Evolutionary conservation across 2,329 filamentous ascomycete species (phyloP).

Genomic region (Diaporthe destruens): DNA sequence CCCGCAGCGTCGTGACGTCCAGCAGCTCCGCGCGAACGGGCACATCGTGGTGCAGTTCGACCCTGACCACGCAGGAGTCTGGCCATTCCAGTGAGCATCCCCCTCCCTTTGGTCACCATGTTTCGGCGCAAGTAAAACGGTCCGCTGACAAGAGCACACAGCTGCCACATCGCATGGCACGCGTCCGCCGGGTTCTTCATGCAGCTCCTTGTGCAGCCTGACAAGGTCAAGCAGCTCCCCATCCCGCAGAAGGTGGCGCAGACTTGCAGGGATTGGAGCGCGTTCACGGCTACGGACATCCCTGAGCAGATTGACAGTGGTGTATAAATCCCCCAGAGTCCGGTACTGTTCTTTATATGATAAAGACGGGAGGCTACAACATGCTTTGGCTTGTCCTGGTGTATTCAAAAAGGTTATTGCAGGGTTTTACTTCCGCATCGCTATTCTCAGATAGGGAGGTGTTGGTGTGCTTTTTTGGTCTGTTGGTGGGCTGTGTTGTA

Average conservation of each 20-base stretch:
- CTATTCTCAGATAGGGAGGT: not conserved
- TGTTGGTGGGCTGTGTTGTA: not conserved
- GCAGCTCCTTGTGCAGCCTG: constrained; percentile 62
- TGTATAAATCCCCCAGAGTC: constrained; percentile 49
- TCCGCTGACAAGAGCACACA: constrained; percentile 44
- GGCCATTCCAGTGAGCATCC: constrained; percentile 36
- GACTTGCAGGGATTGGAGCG: constrained; percentile 66
- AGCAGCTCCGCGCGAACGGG: constrained; percentile 58
- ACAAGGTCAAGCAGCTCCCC: constrained; percentile 53
- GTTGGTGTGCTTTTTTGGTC: not conserved
- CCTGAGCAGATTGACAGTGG: constrained; percentile 68
- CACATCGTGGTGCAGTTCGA: constrained; percentile 66
- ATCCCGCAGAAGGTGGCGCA: constrained; percentile 63
- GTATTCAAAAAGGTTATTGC: not conserved
- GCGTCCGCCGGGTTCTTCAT: constrained; percentile 64
- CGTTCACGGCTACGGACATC: constrained; percentile 61
- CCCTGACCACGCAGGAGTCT: constrained; percentile 58
- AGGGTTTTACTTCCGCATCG: not conserved
- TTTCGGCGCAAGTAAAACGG: constrained; percentile 28
- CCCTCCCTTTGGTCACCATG: constrained; percentile 41
- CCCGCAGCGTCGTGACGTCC: constrained; percentile 66
- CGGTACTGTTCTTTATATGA: not conserved
- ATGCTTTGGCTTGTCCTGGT: not conserved
- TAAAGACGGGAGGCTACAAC: not conserved
- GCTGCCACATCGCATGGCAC: constrained; percentile 70